Evolutionary conservation across 2,329 filamentous ascomycete genomes (phyloP), one percentile per base, ranked within the genome.

Genomic region (Colletotrichum sp.): DNA sequence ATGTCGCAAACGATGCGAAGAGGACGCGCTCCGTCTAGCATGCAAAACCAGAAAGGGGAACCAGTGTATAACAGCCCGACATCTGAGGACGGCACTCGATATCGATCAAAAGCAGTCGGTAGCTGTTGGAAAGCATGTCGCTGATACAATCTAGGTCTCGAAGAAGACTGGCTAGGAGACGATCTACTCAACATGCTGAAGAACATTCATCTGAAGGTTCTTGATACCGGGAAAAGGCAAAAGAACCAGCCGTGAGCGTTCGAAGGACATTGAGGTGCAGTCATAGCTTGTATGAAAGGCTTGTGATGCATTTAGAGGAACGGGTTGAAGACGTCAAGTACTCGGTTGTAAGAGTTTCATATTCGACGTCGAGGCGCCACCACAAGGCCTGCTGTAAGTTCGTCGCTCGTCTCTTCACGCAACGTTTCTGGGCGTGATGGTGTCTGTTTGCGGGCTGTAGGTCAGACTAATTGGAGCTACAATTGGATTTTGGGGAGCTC

Each of bases 1-100:
- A 44, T 44, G 44, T 13, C n/a, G 44, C 4, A 13, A 49, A 21
- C n/a, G 2, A 21, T 4, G 10, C n/a, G 0, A 49, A 12, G 44
- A 49, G 3, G 10, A 21, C 3, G 6, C 10, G 2, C 3, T 21
- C 10, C 2, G n/a, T 49, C n/a, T 49, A 9, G 6, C 44, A 21
- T 12, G 7, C 44, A 3, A 3, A 13, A 13, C 7, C 3, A 21
- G 44, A 0, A 13, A 52, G 44, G 3, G 18, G 0, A 49, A 12
- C 18, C 0, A n/a, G 0, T 44, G 9, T 1, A n/a, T 44, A n/a
- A 44, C 0, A 44, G 0, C 0, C 5, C 18, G 18, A n/a, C 18
- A 44, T 3, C 1, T 2, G 9, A 44, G 39, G 18, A 44, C 3
- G 9, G 18, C 39, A n/a, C 0, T 44, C 39, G 39, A n/a, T 12